These are phyloP conservation scores for Amanita jacksonii DNA, from an alignment of 768 basidiomycete species.

Conservation along the genomic window DNA sequence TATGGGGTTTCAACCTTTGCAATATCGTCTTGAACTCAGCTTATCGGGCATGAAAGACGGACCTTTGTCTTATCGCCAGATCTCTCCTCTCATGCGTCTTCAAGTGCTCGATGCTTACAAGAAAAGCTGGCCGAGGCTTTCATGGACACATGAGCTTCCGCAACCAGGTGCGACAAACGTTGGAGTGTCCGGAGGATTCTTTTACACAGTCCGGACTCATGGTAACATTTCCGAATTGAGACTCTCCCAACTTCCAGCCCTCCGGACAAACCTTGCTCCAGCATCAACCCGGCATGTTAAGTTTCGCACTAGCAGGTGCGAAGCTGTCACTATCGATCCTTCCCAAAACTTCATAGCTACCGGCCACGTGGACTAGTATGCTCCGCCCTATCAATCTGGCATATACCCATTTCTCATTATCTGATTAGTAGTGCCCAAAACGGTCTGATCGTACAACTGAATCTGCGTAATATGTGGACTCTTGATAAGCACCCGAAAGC, in stretches of 20 bases:
- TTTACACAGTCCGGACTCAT: conserved; percentile 32
- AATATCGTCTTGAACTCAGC: conserved; percentile 41
- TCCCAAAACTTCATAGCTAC: conserved; percentile 36
- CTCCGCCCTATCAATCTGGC: conserved; percentile 1
- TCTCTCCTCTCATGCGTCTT: conserved; percentile 31
- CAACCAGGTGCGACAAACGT: conserved; percentile 28
- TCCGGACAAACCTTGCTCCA: conserved; percentile 32
- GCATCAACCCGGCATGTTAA: conserved; percentile 35
- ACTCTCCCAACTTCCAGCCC: conserved; percentile 36
- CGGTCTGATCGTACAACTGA: conserved; percentile 36
- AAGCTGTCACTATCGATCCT: conserved; percentile 36
- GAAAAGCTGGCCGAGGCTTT: conserved; percentile 38
- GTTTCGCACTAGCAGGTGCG: conserved; percentile 32
- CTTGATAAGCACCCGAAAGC: conserved; percentile 45
- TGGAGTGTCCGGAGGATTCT: conserved; percentile 35
- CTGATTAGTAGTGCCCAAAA: conserved; percentile 24
- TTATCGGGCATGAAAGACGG: conserved; percentile 44
- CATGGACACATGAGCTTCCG: conserved; percentile 39
- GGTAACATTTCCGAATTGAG: conserved; percentile 34
- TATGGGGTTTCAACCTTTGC: conserved; percentile 37
- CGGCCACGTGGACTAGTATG: conserved; percentile 31
- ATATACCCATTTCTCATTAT: conserved; percentile 1
- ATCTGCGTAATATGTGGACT: conserved; percentile 46
- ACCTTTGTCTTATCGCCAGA: conserved; percentile 26
- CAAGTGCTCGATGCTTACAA: conserved; percentile 36